phyloP scores from a whole-genome alignment of 257 asterid genomes.

The Solanum ossicruentum region DNA sequence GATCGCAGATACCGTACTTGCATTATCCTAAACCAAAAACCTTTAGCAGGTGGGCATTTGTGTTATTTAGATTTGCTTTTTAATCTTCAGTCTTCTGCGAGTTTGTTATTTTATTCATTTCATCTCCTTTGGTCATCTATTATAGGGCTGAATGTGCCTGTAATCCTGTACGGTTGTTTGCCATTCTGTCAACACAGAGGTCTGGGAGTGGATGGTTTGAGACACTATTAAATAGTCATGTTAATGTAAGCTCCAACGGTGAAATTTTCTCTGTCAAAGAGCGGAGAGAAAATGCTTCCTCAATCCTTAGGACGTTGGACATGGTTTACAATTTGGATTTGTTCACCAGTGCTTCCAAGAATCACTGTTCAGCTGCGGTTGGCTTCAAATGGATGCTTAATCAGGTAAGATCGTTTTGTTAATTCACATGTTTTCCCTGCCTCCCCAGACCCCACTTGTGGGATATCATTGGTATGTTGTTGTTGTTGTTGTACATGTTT shows the following conservation, averaged over 20 bases:
- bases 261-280: slow-evolving; percentile 9
- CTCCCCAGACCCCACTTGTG: no score
- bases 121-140: not conserved
- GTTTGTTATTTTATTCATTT: not conserved
- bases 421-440: not conserved
- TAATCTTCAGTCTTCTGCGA: not conserved
- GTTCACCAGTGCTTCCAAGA: slow-evolving; percentile 10
- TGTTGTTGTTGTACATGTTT: no score
- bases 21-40: slow-evolving; percentile 83
- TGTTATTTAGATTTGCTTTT: not conserved
- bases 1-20: slow-evolving; percentile 42
- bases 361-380: slow-evolving; percentile 9
- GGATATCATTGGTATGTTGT: no score
- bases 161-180: slow-evolving; percentile 8
- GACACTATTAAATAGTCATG: slow-evolving; percentile 7
- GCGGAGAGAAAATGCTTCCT: slow-evolving; percentile 2
- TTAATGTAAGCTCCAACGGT: slow-evolving; percentile 5
- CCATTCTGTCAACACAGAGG: slow-evolving; percentile 5
- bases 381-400: slow-evolving; percentile 16
- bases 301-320: not conserved
- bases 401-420: not conserved
- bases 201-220: slow-evolving; percentile 19
- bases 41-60: slow-evolving; percentile 39
- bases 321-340: slow-evolving; percentile 5
- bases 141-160: slow-evolving; percentile 10